Base-by-base conservation (phyloP, 305 asterid species). In the Solanum hybrid region DNA sequence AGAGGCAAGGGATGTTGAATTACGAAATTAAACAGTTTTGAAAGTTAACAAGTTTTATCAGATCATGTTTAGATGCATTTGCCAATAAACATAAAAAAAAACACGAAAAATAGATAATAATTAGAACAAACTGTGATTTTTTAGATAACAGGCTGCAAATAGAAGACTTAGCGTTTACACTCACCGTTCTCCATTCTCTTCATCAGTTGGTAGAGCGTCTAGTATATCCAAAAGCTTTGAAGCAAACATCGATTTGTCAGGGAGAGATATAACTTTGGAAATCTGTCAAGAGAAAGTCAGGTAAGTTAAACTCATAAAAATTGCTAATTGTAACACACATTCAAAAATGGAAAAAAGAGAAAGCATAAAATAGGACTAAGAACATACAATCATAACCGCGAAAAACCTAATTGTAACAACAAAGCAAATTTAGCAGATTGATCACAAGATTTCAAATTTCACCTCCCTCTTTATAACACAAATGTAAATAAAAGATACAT, bases 171-270 rank as follows among this genome's bases (percentile, higher is more conserved):
- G 51, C 79, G 34, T 82, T 91, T 77, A 89, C 77, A 38, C 40
- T 89, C 92, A 94, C 92, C 93, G 81, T 90, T 88, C 89, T 85
- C 93, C 91, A 80, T 87, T 15, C 60, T 90, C 87, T 85, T 89
- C 94, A 91, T 91, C 94, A 29, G 90, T 87, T 40, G 93, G 95
- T 88, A 93, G 89, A 78, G 93, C 89, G 73, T 93, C 86, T 37
- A 94, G 93, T 89, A 94, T 89, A 89, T 91, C 89, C 90, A 93
- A 89, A 85, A 92, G 92, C 86, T 91, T 92, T 87, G 94, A 89
- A 86, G 96, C 90, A 86, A 91, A 88, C 91, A 88, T 90, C 91
- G 87, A 88, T 91, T 78, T 76, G 66, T 86, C 85, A 32, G 88
- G 91, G 27, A 29, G 73, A 56, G 31, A 77, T 80, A 56, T 78